Percentiles rank a stretch among this genome's conserved stretches.
These are phyloP conservation scores for Metschnikowia lochheadii DNA, from an alignment of 805 yeast genomes.

Conservation along the genomic window DNA sequence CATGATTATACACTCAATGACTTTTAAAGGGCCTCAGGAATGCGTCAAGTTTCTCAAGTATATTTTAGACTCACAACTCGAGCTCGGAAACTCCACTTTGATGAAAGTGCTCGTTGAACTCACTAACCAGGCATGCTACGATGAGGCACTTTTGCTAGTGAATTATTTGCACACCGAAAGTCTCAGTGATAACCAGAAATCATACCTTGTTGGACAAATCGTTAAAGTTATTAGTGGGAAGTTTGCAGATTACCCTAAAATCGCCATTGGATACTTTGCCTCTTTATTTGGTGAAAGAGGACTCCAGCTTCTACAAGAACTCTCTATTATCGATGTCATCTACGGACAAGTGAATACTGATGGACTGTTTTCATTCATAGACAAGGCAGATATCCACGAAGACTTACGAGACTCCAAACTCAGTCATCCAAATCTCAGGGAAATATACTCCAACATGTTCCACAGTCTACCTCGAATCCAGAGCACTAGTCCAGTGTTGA, in stretches of 20 bases:
- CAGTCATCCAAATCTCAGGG: slow-evolving; percentile 19
- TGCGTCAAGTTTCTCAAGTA: slow-evolving; percentile 32
- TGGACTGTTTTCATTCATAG: slow-evolving; percentile 15
- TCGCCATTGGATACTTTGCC: slow-evolving; percentile 34
- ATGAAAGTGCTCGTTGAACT: slow-evolving; percentile 29
- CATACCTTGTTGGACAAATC: slow-evolving; percentile 26
- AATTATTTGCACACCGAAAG: slow-evolving; percentile 27
- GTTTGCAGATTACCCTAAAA: slow-evolving; percentile 30
- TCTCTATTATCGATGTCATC: slow-evolving; percentile 24
- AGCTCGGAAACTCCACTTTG: slow-evolving; percentile 23
- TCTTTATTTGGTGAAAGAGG: slow-evolving; percentile 23
- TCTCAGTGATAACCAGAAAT: slow-evolving; percentile 18
- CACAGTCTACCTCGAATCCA: slow-evolving; percentile 16
- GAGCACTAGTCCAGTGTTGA: slow-evolving; percentile 16
- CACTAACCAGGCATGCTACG: slow-evolving; percentile 24
- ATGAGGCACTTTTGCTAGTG: slow-evolving; percentile 33
- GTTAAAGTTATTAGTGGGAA: slow-evolving; percentile 27
- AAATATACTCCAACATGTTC: slow-evolving; percentile 23
- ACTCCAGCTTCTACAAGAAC: slow-evolving; percentile 22
- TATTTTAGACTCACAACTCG: slow-evolving; percentile 25
- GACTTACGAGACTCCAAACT: slow-evolving; percentile 21
- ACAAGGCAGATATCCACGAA: slow-evolving; percentile 31
- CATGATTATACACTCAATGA: slow-evolving; percentile 32
- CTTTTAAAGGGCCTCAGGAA: slow-evolving; percentile 33
- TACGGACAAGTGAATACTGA: slow-evolving; percentile 22